phyloP scores from a whole-genome alignment of 2,329 filamentous ascomycete species.

The Chrysoporthe cubensis region DNA sequence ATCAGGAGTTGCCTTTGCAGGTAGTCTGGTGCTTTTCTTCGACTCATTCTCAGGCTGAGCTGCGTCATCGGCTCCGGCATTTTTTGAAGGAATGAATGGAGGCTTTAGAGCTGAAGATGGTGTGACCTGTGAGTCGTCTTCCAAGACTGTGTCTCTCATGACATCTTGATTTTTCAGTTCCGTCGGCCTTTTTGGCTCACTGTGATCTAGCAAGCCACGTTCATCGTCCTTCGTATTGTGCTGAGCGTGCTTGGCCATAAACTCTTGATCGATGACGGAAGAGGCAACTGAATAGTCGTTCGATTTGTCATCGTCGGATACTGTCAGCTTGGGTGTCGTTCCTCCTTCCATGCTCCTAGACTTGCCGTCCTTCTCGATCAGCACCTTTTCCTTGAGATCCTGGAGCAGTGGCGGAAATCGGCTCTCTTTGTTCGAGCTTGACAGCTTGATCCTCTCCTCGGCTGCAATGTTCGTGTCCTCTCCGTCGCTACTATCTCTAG shows the following conservation, averaged over 20 bases:
- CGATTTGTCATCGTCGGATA: neutral
- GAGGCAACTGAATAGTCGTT: neutral
- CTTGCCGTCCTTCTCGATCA: neutral
- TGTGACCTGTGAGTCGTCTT: neutral
- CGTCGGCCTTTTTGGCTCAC: neutral
- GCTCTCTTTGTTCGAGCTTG: neutral
- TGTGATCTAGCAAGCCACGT: neutral
- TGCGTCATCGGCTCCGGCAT: neutral
- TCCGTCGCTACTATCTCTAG: neutral
- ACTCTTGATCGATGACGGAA: neutral
- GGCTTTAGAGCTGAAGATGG: neutral
- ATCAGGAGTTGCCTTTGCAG: neutral
- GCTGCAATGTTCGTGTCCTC: neutral
- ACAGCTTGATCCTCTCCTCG: neutral
- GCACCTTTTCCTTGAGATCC: neutral
- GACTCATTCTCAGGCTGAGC: neutral
- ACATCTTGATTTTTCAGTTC: neutral
- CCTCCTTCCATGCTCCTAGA: neutral
- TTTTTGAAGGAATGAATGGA: neutral
- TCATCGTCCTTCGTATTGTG: neutral
- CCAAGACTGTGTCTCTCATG: neutral
- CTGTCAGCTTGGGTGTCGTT: neutral
- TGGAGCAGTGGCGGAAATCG: neutral
- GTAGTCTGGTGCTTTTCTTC: neutral
- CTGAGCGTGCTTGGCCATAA: neutral